Conservation (phyloP, 768 basidiomycete species). For the Daedaleopsis sinensis region DNA sequence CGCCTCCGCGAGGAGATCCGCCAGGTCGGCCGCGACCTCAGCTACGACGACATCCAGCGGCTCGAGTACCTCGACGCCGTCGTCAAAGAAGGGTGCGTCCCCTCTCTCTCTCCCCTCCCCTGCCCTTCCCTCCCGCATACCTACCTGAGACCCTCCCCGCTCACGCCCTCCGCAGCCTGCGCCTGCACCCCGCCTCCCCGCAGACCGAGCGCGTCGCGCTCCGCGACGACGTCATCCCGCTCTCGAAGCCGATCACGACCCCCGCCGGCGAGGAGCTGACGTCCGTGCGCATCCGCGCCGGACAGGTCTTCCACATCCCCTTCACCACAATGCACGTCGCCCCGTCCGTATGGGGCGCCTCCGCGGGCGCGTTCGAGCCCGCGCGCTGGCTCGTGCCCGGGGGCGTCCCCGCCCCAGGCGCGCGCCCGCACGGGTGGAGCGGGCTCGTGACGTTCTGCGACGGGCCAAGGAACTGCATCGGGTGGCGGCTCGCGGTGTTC, state of each 20-base stretch:
- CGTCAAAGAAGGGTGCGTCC: constrained; percentile 39
- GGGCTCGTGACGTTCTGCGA: constrained; percentile 43
- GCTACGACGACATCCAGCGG: constrained; percentile 41
- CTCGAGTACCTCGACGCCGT: constrained; percentile 46
- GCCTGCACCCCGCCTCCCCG: constrained; percentile 43
- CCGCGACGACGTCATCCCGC: constrained; percentile 46
- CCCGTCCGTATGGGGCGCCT: constrained; percentile 39
- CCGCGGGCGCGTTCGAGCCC: constrained; percentile 40
- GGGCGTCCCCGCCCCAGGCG: constrained; percentile 31
- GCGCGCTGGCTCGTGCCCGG: constrained; percentile 40
- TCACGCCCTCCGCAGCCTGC: constrained; percentile 32
- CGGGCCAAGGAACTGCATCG: constrained; percentile 46
- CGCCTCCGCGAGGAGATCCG: constrained; percentile 42
- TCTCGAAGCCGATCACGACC: constrained; percentile 36
- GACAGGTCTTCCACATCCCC: constrained; percentile 38
- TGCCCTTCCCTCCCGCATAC: background rate
- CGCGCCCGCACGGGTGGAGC: constrained; percentile 41
- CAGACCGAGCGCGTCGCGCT: constrained; percentile 44
- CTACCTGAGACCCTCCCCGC: too few relatives aligned
- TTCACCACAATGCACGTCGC: constrained; percentile 38
- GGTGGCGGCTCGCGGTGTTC: constrained; percentile 42
- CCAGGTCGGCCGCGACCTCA: constrained; percentile 32
- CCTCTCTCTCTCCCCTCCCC: background rate
- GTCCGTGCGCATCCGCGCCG: constrained; percentile 36
- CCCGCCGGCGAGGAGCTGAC: constrained; percentile 31